Evolutionary conservation across 2,329 filamentous ascomycete species (phyloP).

Genomic region (Colletotrichum gloeosporioides): DNA sequence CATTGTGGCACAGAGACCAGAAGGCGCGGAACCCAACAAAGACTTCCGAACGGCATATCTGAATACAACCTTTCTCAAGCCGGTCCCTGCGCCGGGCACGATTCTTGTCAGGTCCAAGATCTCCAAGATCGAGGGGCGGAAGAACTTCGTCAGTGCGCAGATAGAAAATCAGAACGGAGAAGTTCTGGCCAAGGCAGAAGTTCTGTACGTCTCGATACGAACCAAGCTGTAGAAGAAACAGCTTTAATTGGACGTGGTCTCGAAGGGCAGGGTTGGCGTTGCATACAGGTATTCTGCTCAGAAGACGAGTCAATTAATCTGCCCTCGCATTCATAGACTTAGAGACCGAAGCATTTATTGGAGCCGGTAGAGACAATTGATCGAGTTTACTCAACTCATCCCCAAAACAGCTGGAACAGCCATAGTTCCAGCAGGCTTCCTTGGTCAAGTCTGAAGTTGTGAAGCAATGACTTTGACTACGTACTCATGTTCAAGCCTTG

Average conservation of each 20-base stretch:
- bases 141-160: conserved; percentile 36
- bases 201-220: conserved; percentile 12
- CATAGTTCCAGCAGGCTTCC: accelerated
- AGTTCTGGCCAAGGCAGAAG: conserved; percentile 33
- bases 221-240: conserved; percentile 3
- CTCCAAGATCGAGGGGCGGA: conserved; percentile 37
- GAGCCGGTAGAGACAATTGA: background rate
- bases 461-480: background rate
- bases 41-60: conserved; percentile 39
- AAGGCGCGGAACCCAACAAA: conserved; percentile 29
- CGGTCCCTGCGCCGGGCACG: conserved; percentile 33
- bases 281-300: background rate
- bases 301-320: background rate
- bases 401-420: background rate
- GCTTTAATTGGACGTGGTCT: background rate
- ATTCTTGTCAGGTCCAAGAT: conserved; percentile 36
- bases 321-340: background rate
- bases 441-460: background rate
- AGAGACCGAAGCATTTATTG: background rate
- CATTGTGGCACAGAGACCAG: conserved; percentile 40
- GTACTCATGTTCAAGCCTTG: background rate
- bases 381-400: background rate
- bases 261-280: background rate
- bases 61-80: conserved; percentile 38
- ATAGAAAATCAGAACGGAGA: conserved; percentile 34